Evolutionary conservation across 2,329 filamentous ascomycete species (phyloP), one percentile per base, ranked within the genome.

Genomic region (Fonsecaea pedrosoi): DNA sequence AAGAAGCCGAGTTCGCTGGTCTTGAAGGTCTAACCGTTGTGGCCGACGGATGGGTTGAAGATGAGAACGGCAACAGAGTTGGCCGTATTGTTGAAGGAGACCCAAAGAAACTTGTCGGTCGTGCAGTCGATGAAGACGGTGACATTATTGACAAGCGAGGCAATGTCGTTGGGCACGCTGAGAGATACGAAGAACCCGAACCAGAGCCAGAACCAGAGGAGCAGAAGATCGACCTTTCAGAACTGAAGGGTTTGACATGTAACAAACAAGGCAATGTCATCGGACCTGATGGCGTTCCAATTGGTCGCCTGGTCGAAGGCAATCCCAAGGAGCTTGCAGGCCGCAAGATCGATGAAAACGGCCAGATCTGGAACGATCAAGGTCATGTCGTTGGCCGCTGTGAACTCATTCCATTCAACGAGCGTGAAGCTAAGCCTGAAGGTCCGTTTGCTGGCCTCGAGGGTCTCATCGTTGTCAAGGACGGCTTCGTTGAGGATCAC

Each of bases 401-500:
- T 68, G 84, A 87, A 73, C 79, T 87, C 35, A 86, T 87, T 48
- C 85, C 85, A 8, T 81, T 85, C 60, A 81, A 83, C 62, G 84
- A 87, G 75, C 83, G 83, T 54, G 84, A 86, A 68, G 80, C 78
- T 66, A 83, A 82, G 70, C 78, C 83, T 21, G 85, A 87, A 73
- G 85, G 85, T 34, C 83, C 84, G 9, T 88, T 88, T 70, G 84
- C 84, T 45, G 86, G 86, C 60, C 81, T 85, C 42, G 84, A 87
- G 62, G 84, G 82, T 65, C 81, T 87, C 1, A 78, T 82, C 58
- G 85, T 88, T 18, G 83, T 83, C 75, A 85, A 86, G 73, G 84
- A 86, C 64, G 86, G 85, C 62, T 82, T 84, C 54, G 85, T 87
- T 64, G 83, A 96, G 83, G 85, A 97, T 87, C 77, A 89, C 85